Evolutionary conservation across 306 rosid species (phyloP).

Genomic region (Nissolia schottii): DNA sequence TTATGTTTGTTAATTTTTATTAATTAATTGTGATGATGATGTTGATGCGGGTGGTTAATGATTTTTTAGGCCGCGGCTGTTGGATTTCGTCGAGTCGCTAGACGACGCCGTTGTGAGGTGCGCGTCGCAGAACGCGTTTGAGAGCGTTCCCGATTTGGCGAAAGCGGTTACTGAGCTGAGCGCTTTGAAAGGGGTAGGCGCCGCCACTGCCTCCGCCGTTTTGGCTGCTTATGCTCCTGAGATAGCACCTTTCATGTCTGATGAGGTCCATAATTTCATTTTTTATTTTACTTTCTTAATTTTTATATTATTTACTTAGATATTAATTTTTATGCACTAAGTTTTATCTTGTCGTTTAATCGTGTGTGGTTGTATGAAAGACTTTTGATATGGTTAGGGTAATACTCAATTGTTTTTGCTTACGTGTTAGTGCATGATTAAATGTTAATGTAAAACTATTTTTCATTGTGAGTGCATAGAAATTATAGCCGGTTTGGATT

Average conservation of each 20-base stretch:
- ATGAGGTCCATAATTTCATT: slow-evolving; percentile 48
- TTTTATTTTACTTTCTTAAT: not conserved
- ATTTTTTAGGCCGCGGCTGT: slow-evolving; percentile 65
- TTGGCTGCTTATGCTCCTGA: slow-evolving; percentile 74
- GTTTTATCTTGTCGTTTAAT: too few species aligned
- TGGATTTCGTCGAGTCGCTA: slow-evolving; percentile 74
- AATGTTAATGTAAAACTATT: too few species aligned
- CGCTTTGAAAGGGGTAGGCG: slow-evolving; percentile 78
- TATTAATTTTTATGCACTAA: too few species aligned
- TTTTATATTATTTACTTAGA: too few species aligned
- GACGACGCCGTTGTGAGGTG: slow-evolving; percentile 56
- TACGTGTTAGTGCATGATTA: too few species aligned
- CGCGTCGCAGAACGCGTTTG: slow-evolving; percentile 62
- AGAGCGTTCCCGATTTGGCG: slow-evolving; percentile 62
- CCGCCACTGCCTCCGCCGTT: slow-evolving; percentile 87
- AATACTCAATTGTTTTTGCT: too few species aligned
- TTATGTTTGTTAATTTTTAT: not conserved
- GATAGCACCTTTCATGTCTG: slow-evolving; percentile 85
- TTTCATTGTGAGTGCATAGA: too few species aligned
- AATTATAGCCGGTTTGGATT: too few species aligned
- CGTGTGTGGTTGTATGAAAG: too few species aligned
- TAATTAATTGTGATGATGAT: not conserved
- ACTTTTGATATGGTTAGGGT: too few species aligned
- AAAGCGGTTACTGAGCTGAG: slow-evolving; percentile 71
- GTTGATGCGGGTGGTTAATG: not conserved